A percentile compares a stretch with the other conserved stretches of the same genome.
These are phyloP conservation scores for Cordyceps farinosa DNA, from an alignment of 2,329 filamentous ascomycete genomes.

Conservation along the genomic window DNA sequence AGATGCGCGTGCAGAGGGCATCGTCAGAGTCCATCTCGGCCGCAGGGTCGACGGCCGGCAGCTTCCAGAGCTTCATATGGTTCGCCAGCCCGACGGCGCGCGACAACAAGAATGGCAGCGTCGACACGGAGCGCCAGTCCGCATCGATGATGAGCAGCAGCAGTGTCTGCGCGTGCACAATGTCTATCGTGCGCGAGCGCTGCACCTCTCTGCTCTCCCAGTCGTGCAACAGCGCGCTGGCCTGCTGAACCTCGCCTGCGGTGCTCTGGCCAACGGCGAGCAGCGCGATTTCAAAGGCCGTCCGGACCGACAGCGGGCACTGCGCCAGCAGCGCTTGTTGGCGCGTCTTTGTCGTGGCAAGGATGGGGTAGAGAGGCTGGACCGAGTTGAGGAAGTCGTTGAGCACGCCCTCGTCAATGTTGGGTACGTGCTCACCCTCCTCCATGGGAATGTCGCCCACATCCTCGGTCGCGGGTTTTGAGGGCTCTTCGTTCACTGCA, in stretches of 20 bases:
- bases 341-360: slow-evolving; percentile 55
- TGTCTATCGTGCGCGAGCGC: slow-evolving; percentile 39
- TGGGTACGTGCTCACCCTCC: slow-evolving; percentile 32
- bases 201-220: slow-evolving; percentile 46
- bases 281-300: slow-evolving; percentile 63
- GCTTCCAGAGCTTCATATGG: slow-evolving; percentile 55
- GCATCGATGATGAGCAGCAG: slow-evolving; percentile 64
- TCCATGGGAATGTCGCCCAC: slow-evolving; percentile 33
- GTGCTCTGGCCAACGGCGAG: slow-evolving; percentile 47
- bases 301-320: slow-evolving; percentile 54
- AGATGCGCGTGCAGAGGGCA: slow-evolving; percentile 60
- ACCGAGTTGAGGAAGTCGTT: slow-evolving; percentile 59
- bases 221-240: slow-evolving; percentile 46
- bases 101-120: slow-evolving; percentile 51
- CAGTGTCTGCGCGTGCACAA: slow-evolving; percentile 64
- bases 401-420: slow-evolving; percentile 44
- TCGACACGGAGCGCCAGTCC: slow-evolving; percentile 51
- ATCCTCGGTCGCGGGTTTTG: slow-evolving; percentile 30
- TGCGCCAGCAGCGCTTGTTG: slow-evolving; percentile 54
- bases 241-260: slow-evolving; percentile 41
- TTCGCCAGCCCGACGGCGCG: slow-evolving; percentile 64
- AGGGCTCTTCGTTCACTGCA: slow-evolving; percentile 36
- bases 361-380: slow-evolving; percentile 64
- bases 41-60: slow-evolving; percentile 41
- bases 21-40: slow-evolving; percentile 58